phyloP scores from a whole-genome alignment of 1,284 basidiomycete genomes.

The Trametes versicolor region DNA sequence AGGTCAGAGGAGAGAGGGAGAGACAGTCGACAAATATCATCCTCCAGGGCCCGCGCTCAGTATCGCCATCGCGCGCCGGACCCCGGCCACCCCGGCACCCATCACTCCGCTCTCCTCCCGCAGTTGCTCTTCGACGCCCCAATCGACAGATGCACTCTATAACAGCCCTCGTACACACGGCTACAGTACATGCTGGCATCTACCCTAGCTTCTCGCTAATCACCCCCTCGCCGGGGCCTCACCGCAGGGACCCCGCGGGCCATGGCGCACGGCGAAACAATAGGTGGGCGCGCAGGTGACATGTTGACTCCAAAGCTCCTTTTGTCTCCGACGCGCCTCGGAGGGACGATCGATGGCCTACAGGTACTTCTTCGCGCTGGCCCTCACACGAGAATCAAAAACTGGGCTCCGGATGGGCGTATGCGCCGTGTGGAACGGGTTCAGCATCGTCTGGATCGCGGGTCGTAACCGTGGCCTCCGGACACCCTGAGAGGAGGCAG shows the following conservation, averaged over 20 bases:
- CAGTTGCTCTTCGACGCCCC: background rate
- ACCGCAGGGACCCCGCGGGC: conserved; percentile 9
- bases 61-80: conserved; percentile 37
- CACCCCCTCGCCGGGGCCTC: background rate
- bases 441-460: conserved; percentile 78
- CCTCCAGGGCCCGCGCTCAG: conserved; percentile 20
- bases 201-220: background rate
- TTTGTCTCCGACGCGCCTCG: conserved; percentile 19
- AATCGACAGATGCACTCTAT: conserved; percentile 7
- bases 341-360: conserved; percentile 45
- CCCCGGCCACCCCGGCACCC: conserved; percentile 32
- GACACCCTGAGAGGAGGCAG: conserved; percentile 33
- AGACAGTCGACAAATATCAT: conserved; percentile 37
- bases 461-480: conserved; percentile 30
- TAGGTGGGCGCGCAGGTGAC: conserved; percentile 21
- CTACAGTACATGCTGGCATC: conserved; percentile 7
- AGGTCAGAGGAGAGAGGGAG: conserved; percentile 38
- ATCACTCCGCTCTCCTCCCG: conserved; percentile 19
- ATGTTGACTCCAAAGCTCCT: conserved; percentile 19
- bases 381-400: conserved; percentile 86
- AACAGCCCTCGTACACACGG: background rate
- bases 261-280: conserved; percentile 8
- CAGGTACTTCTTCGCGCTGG: conserved; percentile 88
- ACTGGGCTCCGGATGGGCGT: conserved; percentile 79
- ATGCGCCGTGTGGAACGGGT: conserved; percentile 94